Base-by-base conservation (phyloP, 148 eudicot species). In the Camellia sinensis region DNA sequence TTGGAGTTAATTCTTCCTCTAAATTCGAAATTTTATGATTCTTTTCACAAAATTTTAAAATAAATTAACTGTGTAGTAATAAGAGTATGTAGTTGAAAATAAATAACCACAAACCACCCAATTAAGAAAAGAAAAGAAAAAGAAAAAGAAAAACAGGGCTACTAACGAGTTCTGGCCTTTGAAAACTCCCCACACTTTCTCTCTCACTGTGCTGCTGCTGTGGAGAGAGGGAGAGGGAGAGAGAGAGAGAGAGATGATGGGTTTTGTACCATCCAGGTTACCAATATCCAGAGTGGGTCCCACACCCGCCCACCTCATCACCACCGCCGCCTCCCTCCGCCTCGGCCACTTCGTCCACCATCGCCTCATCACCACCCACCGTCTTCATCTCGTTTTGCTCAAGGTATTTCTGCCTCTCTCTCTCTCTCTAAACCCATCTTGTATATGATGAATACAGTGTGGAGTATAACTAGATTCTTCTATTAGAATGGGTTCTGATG, bases 281-380 rank as follows among this genome's bases (percentile, higher is more conserved):
- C 83, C 89, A 67, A 48, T 76, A 2, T 77, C 80, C 45, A 64
- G 64, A 11, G 80, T 46, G 76, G 87, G 87, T 17, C 88, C 89
- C 83, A 84, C 83, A 0, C 77, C 90, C 13, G 21, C 81, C 80
- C 89, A 90, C 82, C 81, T 90, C 79, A 63, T 90, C 85, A 81
- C 86, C 71, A 66, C 86, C 89, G 83, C 88, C 74, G 88, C 85
- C 80, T 84, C 92, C 54, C 83, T 87, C 83, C 89, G 85, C 86
- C 89, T 86, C 73, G 88, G 82, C 75, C 78, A 82, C 77, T 86
- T 90, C 85, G 80, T 86, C 85, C 86, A 72, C 52, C 84, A 59
- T 64, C 64, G 83, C 69, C 50, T 83, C 84, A 50, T 75, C 79
- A 63, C 66, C 79, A 63, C 66, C 81, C 82, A 71, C 88, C 84